These are phyloP conservation scores for Microcera coccophila DNA, from an alignment of 2,329 filamentous ascomycete species.

Conservation along the genomic window DNA sequence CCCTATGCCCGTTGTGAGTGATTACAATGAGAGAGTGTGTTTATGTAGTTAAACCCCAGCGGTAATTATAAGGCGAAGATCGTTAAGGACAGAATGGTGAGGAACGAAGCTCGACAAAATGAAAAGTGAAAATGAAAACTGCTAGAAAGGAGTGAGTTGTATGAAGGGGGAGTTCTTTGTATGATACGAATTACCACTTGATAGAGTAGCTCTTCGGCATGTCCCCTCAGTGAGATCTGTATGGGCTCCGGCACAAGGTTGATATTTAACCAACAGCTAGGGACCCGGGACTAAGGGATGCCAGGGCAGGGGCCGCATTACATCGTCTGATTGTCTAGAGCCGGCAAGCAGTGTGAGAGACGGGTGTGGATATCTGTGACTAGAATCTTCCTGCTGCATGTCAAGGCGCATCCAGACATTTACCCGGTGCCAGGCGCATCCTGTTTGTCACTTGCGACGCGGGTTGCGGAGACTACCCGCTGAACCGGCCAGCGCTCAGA, in stretches of 20 bases:
- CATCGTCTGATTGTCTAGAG: conserved; percentile 30
- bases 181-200: conserved; percentile 17
- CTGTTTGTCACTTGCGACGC: conserved; percentile 21
- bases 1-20: conserved; percentile 18
- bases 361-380: conserved; percentile 24
- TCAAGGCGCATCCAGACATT: conserved; percentile 29
- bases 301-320: conserved; percentile 24
- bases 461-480: conserved; percentile 35
- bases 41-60: conserved; percentile 15
- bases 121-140: conserved; percentile 14
- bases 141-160: conserved; percentile 18
- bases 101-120: conserved; percentile 11
- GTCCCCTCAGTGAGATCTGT: conserved; percentile 22
- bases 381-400: conserved; percentile 28
- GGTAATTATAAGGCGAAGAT: conserved; percentile 12
- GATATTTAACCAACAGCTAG: conserved; percentile 28
- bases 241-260: conserved; percentile 27
- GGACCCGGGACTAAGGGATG: conserved; percentile 21
- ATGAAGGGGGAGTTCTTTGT: conserved; percentile 24
- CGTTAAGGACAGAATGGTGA: conserved; percentile 19
- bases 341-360: conserved; percentile 24
- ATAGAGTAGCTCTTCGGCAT: conserved; percentile 20
- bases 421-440: conserved; percentile 21
- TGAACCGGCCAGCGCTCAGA: conserved; percentile 36
- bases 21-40: conserved; percentile 25